These are phyloP conservation scores for Coemansia sp. DNA, from an alignment of 192 early-diverging fungal genomes.

Conservation along the genomic window DNA sequence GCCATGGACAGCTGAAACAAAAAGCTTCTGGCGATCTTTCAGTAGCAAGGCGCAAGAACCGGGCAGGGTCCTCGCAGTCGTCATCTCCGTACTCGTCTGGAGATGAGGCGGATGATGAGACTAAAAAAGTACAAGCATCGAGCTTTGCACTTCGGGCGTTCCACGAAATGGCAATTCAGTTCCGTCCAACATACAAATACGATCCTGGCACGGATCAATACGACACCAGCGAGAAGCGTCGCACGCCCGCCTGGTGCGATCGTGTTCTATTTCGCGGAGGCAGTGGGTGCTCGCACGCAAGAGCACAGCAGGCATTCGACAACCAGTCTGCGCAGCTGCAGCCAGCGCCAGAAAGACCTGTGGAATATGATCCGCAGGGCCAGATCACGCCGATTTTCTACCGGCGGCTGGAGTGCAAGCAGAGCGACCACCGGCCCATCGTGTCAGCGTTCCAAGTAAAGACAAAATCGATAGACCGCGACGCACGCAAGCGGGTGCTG, in stretches of 20 bases:
- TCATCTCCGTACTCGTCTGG: constrained; percentile 29
- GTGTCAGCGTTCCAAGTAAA: constrained; percentile 64
- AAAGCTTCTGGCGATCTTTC: background rate
- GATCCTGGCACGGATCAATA: constrained; percentile 81
- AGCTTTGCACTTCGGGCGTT: constrained; percentile 78
- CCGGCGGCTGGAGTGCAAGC: constrained; percentile 65
- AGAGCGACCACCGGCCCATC: constrained; percentile 88
- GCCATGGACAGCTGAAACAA: background rate
- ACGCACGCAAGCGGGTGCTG: constrained; percentile 44
- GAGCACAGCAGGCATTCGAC: background rate
- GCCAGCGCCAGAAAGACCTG: background rate
- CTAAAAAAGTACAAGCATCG: constrained; percentile 51
- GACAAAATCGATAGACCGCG: constrained; percentile 63
- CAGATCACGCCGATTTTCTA: constrained; percentile 56
- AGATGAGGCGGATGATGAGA: constrained; percentile 26
- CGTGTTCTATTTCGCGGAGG: constrained; percentile 71
- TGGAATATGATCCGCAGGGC: constrained; percentile 29
- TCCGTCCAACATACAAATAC: constrained; percentile 98
- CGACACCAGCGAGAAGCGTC: constrained; percentile 91
- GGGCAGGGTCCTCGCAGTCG: constrained; percentile 37
- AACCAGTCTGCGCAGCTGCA: constrained; percentile 5
- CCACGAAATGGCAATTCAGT: constrained; percentile 72
- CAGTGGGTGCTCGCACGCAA: constrained; percentile 8
- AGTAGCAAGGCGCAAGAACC: constrained; percentile 11
- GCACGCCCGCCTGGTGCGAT: constrained; percentile 96